These are phyloP conservation scores for Penicillium sp. DNA, from an alignment of 2,329 filamentous ascomycete genomes.

Conservation along the genomic window DNA sequence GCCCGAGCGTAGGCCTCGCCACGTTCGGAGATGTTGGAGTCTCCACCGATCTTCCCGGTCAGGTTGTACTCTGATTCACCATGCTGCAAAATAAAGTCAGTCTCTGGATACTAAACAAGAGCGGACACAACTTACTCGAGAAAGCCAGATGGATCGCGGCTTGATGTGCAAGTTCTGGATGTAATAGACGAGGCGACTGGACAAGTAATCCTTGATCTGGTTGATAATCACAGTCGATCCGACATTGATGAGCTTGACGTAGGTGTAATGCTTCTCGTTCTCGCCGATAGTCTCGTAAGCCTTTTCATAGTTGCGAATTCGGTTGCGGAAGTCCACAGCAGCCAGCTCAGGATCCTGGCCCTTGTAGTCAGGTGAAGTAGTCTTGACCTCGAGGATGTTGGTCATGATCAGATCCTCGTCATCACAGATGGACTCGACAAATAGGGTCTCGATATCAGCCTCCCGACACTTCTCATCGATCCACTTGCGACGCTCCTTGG, in stretches of 20 bases:
- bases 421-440: constrained; percentile 96
- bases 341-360: constrained; percentile 91
- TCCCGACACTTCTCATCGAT: constrained; percentile 73
- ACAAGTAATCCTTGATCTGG: constrained; percentile 91
- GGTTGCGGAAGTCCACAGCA: constrained; percentile 84
- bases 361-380: constrained; percentile 87
- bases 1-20: constrained; percentile 83
- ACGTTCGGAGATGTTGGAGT: constrained; percentile 77
- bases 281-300: constrained; percentile 91
- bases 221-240: constrained; percentile 97
- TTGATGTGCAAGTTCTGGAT: constrained; percentile 98
- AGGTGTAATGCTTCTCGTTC: constrained; percentile 82
- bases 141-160: constrained; percentile 93
- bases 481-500: constrained; percentile 83
- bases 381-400: constrained; percentile 97
- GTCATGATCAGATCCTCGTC: constrained; percentile 95
- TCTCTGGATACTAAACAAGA: background rate
- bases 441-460: constrained; percentile 81
- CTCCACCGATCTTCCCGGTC: constrained; percentile 84
- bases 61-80: constrained; percentile 93
- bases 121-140: constrained; percentile 60
- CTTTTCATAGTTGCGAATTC: constrained; percentile 96
- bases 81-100: constrained; percentile 54
- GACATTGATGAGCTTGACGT: constrained; percentile 95
- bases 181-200: constrained; percentile 95